A percentile compares a stretch with the other conserved stretches of the same genome.
Evolutionary conservation across 1,284 basidiomycete genomes (phyloP).

Genomic region (Tremellales sp.): DNA sequence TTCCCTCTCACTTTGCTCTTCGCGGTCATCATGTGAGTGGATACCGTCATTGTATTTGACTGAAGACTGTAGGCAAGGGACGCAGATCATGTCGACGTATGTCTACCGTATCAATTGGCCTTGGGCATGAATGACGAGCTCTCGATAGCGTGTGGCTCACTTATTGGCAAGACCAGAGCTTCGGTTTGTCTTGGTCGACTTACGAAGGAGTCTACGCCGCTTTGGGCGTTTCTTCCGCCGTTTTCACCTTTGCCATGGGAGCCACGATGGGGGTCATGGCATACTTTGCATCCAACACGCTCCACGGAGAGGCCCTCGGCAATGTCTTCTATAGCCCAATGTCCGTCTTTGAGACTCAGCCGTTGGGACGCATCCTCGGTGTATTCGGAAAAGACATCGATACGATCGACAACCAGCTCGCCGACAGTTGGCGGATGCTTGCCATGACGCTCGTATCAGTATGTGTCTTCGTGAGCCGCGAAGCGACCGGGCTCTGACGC

Average conservation of each 20-base stretch:
- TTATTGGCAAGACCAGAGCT: slow-evolving; percentile 63
- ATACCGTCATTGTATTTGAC: not conserved
- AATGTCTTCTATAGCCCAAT: slow-evolving; percentile 65
- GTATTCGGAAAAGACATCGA: slow-evolving; percentile 56
- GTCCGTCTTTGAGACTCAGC: slow-evolving; percentile 66
- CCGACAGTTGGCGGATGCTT: slow-evolving; percentile 55
- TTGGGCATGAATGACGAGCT: not conserved
- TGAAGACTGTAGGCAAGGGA: slow-evolving; percentile 54
- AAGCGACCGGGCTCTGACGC: slow-evolving; percentile 9
- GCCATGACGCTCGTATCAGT: slow-evolving; percentile 34
- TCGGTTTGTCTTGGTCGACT: slow-evolving; percentile 48
- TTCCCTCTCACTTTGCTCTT: slow-evolving; percentile 58
- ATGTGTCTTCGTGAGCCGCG: not conserved
- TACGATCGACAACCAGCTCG: slow-evolving; percentile 59
- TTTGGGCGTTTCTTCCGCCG: slow-evolving; percentile 54
- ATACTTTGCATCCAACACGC: slow-evolving; percentile 58
- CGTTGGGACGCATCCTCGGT: slow-evolving; percentile 61
- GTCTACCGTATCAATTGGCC: slow-evolving; percentile 3
- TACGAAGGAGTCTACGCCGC: slow-evolving; percentile 70
- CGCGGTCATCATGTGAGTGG: slow-evolving; percentile 54
- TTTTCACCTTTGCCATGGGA: slow-evolving; percentile 63
- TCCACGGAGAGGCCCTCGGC: slow-evolving; percentile 57
- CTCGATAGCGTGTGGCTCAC: slow-evolving; percentile 54
- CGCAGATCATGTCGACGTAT: slow-evolving; percentile 46
- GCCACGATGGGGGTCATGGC: slow-evolving; percentile 58